Evolutionary conservation across 805 yeast species (phyloP).

Genomic region (Pichia cabralensis): DNA sequence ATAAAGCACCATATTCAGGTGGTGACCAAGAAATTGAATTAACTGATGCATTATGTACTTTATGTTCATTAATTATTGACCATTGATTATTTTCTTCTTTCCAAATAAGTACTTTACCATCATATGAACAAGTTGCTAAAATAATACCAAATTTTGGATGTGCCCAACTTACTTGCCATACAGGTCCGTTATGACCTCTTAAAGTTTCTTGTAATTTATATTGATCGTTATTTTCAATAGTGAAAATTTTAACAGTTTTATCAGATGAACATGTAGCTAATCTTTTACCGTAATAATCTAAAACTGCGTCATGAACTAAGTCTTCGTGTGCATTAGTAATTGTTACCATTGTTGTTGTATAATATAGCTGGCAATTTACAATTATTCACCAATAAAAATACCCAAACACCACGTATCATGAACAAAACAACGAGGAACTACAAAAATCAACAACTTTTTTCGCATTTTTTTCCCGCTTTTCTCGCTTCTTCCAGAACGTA

Average conservation of each 20-base stretch:
- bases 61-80: slow-evolving; percentile 79
- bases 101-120: slow-evolving; percentile 93
- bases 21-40: slow-evolving; percentile 97
- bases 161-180: slow-evolving; percentile 99
- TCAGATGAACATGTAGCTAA: slow-evolving; percentile 95
- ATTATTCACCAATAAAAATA: too few relatives aligned
- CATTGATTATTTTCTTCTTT: slow-evolving; percentile 84
- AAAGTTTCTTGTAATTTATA: slow-evolving; percentile 67
- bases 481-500: too few relatives aligned
- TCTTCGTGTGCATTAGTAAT: slow-evolving; percentile 89
- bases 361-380: too few relatives aligned
- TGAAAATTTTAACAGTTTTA: slow-evolving; percentile 89
- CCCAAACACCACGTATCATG: too few relatives aligned
- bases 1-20: slow-evolving; percentile 87
- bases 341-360: slow-evolving; percentile 60
- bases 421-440: too few relatives aligned
- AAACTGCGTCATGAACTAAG: slow-evolving; percentile 90
- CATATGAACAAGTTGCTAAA: slow-evolving; percentile 90
- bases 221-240: slow-evolving; percentile 76
- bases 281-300: slow-evolving; percentile 93
- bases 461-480: too few relatives aligned
- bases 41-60: slow-evolving; percentile 87
- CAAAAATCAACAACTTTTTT: too few relatives aligned
- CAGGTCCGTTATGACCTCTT: slow-evolving; percentile 94
- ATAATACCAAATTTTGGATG: slow-evolving; percentile 96